Evolutionary conservation across 306 rosid genomes (phyloP).

Genomic region (Vicia faba): DNA sequence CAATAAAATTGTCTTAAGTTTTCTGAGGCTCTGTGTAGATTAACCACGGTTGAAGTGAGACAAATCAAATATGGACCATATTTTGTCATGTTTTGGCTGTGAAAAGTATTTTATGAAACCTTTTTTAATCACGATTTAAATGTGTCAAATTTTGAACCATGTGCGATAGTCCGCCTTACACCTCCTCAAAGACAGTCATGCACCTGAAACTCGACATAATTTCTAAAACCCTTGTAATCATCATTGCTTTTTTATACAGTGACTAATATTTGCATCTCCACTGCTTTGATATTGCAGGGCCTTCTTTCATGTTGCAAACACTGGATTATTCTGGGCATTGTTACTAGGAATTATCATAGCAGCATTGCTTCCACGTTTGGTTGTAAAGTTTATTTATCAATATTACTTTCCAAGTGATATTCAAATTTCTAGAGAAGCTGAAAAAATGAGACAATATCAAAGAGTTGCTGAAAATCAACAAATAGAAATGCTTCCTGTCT

Average conservation of each 20-base stretch:
- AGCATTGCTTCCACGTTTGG: conserved; percentile 72
- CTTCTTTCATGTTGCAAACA: conserved; percentile 48
- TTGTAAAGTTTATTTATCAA: conserved; percentile 57
- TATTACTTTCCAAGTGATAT: conserved; percentile 67
- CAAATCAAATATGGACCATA: too few relatives aligned
- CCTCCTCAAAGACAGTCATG: too few relatives aligned
- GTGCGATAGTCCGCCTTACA: too few relatives aligned
- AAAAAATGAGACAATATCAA: conserved; percentile 45
- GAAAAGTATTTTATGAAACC: too few relatives aligned
- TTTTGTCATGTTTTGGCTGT: too few relatives aligned
- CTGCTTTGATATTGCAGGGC: conserved; percentile 62
- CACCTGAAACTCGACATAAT: too few relatives aligned
- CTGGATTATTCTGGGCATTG: conserved; percentile 65
- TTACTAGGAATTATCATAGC: conserved; percentile 60
- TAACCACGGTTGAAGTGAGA: too few relatives aligned
- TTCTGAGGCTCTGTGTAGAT: too few relatives aligned
- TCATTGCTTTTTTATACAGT: background rate
- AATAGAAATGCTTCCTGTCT: conserved; percentile 73
- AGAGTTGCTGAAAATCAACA: conserved; percentile 56
- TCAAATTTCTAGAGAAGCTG: conserved; percentile 83
- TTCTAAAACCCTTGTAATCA: background rate
- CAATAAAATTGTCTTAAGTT: too few relatives aligned
- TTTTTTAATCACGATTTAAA: too few relatives aligned
- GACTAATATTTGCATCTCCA: conserved; percentile 42
- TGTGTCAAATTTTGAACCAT: too few relatives aligned